Base-by-base conservation (phyloP, 2,329 filamentous ascomycete genomes). In the Paecilomyces sp. region DNA sequence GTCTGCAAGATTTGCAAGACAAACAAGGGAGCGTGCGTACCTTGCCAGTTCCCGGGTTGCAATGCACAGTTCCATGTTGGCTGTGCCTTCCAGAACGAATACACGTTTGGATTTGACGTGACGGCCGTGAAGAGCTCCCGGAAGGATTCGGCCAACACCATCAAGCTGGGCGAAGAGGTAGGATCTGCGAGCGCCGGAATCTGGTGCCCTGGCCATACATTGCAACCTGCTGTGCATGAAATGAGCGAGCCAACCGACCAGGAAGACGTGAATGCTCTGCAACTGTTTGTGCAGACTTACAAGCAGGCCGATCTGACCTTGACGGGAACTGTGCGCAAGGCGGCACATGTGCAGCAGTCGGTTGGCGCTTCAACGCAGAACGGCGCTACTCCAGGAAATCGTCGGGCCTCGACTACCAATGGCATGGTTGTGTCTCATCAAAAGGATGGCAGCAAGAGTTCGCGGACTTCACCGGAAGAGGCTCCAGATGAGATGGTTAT, bases 231-330 rank as follows among this genome's bases (percentile, higher is more conserved):
- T 47, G 80, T 95, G 7, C 90, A 97, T 74, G 84, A 81, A 11
- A 91, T 97, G 80, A 84, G 90, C 63, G 92, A 97, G 65, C 72
- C 84, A 24, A 86, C 89, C 11, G 86, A 88, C 58, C 86, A 88
- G 22, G 80, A 81, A n/a, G 86, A 86, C n/a, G 76, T 86, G 57
- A 95, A 88, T 66, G 91, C 90, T 9, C 78, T 99, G 56, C 92
- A 97, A 72, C 81, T 96, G 28, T 99, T 90, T 71, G 90, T 89
- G 53, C 88, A 88, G 65, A 92, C 88, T 60, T 97, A 91, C 80
- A 99, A 99, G 75, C 93, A 97, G 75, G 93, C 94, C 8, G 94
- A 99, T 71, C 83, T 93, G 50, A 86, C 90, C 2, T 79, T 97
- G 66, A 97, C 92, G 2, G 94, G 94, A 30, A 97, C 93, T 18